Base-by-base conservation (phyloP, 2,329 filamentous ascomycete genomes). In the Arthrobotrys sphaeroides region DNA sequence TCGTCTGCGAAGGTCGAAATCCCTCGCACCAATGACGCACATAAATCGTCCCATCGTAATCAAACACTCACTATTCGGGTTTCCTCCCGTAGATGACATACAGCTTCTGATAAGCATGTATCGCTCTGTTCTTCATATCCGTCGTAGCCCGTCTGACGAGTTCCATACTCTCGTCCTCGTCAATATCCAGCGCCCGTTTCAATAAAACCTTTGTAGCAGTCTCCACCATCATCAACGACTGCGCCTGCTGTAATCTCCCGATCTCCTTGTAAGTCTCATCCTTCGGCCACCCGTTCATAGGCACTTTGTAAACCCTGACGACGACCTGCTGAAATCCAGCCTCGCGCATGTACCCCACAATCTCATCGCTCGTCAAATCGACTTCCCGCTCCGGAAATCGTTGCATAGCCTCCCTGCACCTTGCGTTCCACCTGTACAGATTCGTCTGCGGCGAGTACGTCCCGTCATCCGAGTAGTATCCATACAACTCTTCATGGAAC, bases 401-500 rank as follows among this genome's bases (percentile, higher is more conserved):
- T 24, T 40, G 43, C 70, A 78, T 77, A 60, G 77, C 24, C 53
- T 65, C 57, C 72, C 68, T 26, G 75, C 66, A 68, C 31, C 53
- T 59, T 20, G 43, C 73, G 59, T 73, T 47, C 77, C 77, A 57
- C n/a, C 47, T 53, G 73, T 77, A 47, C 53, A 73, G 70, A 42
- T 68, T 68, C 36, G 70, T 74, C 36, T 67, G 61, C 49, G 64
- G 49, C 65, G 73, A 60, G 40, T 69, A 69, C 45, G 73, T 69
- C 49, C 60, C 73, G 26, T 76, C 73, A 60, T 76, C 73, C 57
- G 73, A 76, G 47, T 76, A 70, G 51, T 69, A 76, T 33, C 66
- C 65, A 36, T 69, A 40, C 6, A 70, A 51, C 31, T 70, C 64
- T 60, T 88, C 87, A 47, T 86, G 80, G 5, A 88, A 80, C 80